Conservation (phyloP, 2,329 filamentous ascomycete species). For the Sporothrix mexicana region DNA sequence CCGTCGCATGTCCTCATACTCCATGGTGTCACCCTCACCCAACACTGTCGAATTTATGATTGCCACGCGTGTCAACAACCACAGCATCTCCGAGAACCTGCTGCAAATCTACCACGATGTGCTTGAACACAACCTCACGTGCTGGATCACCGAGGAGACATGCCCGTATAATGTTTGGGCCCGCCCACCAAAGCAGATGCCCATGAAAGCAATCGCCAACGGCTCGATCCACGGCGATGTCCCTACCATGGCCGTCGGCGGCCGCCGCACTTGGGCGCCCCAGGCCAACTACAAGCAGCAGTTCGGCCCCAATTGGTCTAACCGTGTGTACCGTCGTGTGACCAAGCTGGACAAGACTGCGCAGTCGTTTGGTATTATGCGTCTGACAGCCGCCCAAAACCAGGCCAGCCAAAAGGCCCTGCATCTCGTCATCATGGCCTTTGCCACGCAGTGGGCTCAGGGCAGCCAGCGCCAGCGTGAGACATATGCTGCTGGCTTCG, state of each 20-base stretch:
- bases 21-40: constrained; percentile 34
- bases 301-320: constrained; percentile 52
- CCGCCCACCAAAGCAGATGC: constrained; percentile 26
- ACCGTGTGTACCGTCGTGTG: constrained; percentile 57
- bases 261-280: constrained; percentile 38
- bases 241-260: constrained; percentile 31
- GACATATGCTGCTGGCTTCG: constrained; percentile 35
- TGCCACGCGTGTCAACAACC: constrained; percentile 42
- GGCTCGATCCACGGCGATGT: background rate
- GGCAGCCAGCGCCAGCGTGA: constrained; percentile 43
- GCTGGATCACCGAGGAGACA: constrained; percentile 60
- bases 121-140: constrained; percentile 58
- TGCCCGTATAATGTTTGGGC: constrained; percentile 53
- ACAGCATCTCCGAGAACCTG: constrained; percentile 51
- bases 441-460: constrained; percentile 59
- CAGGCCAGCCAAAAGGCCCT: constrained; percentile 53
- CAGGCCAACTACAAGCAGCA: constrained; percentile 41
- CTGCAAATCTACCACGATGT: constrained; percentile 60
- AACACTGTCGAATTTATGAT: constrained; percentile 39
- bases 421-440: constrained; percentile 57
- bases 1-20: constrained; percentile 27
- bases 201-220: background rate
- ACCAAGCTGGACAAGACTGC: constrained; percentile 55
- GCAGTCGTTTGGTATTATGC: constrained; percentile 48
- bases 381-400: constrained; percentile 51